Conservation (phyloP, 352 stramenopile species). For the Pythium graminicola region DNA sequence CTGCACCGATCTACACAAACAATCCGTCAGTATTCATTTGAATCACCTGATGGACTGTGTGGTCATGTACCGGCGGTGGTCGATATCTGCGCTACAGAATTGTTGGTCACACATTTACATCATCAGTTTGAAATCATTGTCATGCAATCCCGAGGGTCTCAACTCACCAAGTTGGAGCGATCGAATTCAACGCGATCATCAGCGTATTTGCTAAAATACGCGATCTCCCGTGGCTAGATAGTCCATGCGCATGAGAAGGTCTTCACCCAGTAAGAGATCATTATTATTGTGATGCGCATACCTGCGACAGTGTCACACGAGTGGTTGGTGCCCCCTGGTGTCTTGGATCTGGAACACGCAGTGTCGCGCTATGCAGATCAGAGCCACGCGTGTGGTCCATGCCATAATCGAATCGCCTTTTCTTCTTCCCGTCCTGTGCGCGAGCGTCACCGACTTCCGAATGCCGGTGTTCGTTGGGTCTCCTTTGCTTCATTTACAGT, state of each 20-base stretch:
- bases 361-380: background rate
- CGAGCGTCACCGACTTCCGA: too few relatives aligned
- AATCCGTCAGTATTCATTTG: background rate
- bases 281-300: background rate
- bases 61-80: constrained; percentile 24
- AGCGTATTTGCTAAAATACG: constrained; percentile 53
- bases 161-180: constrained; percentile 49
- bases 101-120: background rate
- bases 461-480: background rate
- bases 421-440: too few relatives aligned
- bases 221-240: constrained; percentile 50
- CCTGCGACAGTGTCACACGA: constrained; percentile 21
- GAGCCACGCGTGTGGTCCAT: too few relatives aligned
- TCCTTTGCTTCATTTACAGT: background rate
- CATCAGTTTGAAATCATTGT: background rate
- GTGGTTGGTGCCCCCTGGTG: background rate
- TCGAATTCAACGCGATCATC: constrained; percentile 46
- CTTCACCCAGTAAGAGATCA: too few relatives aligned
- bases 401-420: too few relatives aligned
- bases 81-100: constrained; percentile 9
- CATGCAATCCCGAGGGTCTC: background rate
- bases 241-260: too few relatives aligned
- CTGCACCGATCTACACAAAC: constrained; percentile 32
- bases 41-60: too few relatives aligned
- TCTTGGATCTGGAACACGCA: constrained; percentile 19